These are phyloP conservation scores for Scytalidium lignicola DNA, from an alignment of 2,329 filamentous ascomycete species.

Conservation along the genomic window DNA sequence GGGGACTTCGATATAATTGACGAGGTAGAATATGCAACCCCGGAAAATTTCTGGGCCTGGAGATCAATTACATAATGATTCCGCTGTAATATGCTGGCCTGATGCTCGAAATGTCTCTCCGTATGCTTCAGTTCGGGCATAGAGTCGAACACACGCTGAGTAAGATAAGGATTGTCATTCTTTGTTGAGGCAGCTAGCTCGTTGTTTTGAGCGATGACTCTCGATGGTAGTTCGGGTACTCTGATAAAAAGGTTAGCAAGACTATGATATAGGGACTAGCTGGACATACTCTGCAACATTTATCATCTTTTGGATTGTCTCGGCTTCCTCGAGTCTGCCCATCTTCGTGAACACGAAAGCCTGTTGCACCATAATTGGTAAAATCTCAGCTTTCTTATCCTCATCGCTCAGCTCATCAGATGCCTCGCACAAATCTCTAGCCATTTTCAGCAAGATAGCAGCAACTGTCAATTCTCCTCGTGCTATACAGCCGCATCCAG, in stretches of 20 bases:
- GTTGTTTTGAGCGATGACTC: constrained; percentile 64
- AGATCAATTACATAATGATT: constrained; percentile 63
- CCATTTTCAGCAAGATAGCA: constrained; percentile 62
- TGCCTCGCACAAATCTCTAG: constrained; percentile 65
- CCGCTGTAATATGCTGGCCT: constrained; percentile 53
- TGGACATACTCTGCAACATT: constrained; percentile 53
- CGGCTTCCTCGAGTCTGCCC: constrained; percentile 62
- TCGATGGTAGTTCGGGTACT: constrained; percentile 62
- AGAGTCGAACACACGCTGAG: constrained; percentile 56
- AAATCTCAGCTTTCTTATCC: constrained; percentile 68
- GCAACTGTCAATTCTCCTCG: constrained; percentile 61
- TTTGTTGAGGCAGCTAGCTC: constrained; percentile 37
- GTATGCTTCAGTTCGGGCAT: constrained; percentile 46
- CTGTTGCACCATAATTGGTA: constrained; percentile 73
- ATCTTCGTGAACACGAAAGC: constrained; percentile 65
- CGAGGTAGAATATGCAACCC: constrained; percentile 47
- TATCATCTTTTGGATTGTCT: constrained; percentile 56
- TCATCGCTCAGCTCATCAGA: constrained; percentile 68
- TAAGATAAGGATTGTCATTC: constrained; percentile 60
- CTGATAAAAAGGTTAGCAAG: constrained; percentile 36
- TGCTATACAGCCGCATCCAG: constrained; percentile 68
- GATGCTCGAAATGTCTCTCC: constrained; percentile 68
- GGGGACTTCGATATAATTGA: constrained; percentile 38
- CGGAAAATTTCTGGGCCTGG: constrained; percentile 61
- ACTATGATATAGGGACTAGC: background rate